Evolutionary conservation across 148 eudicot species (phyloP).

Genomic region (Bassia scoparia): DNA sequence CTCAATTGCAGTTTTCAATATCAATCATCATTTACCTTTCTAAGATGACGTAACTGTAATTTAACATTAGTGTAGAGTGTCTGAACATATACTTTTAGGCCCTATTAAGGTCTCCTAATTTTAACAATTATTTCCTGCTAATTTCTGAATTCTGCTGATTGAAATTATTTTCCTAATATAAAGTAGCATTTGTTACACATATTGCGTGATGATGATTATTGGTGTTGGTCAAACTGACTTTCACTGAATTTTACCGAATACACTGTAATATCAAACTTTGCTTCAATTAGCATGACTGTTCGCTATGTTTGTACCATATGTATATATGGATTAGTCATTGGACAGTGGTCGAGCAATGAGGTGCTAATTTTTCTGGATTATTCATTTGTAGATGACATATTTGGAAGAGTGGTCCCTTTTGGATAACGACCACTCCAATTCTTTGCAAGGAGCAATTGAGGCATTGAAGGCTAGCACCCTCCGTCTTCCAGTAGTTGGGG

Average conservation of each 20-base stretch:
- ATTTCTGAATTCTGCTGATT: too few species aligned
- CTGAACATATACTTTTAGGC: background rate
- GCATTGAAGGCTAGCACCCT: conserved; percentile 96
- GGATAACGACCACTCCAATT: conserved; percentile 63
- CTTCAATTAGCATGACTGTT: background rate
- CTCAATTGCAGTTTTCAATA: background rate
- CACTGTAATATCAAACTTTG: background rate
- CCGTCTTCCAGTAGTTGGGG: conserved; percentile 92
- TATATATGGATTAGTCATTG: background rate
- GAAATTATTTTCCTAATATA: too few species aligned
- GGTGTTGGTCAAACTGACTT: too few species aligned
- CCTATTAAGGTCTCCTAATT: too few species aligned
- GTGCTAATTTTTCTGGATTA: conserved; percentile 2
- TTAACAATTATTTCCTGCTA: too few species aligned
- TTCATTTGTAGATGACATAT: conserved; percentile 47
- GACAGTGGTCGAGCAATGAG: background rate
- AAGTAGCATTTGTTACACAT: too few species aligned
- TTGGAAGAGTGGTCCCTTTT: conserved; percentile 86
- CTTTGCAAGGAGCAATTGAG: conserved; percentile 83
- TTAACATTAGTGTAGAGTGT: background rate
- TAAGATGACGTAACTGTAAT: background rate
- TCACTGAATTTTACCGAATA: too few species aligned
- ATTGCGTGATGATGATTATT: too few species aligned
- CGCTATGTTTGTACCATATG: background rate
- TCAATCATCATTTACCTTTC: background rate